Percentiles rank a stretch among this genome's conserved stretches.
These are phyloP conservation scores for Populus hybrid DNA, from an alignment of 441 rosid genomes.

Conservation along the genomic window DNA sequence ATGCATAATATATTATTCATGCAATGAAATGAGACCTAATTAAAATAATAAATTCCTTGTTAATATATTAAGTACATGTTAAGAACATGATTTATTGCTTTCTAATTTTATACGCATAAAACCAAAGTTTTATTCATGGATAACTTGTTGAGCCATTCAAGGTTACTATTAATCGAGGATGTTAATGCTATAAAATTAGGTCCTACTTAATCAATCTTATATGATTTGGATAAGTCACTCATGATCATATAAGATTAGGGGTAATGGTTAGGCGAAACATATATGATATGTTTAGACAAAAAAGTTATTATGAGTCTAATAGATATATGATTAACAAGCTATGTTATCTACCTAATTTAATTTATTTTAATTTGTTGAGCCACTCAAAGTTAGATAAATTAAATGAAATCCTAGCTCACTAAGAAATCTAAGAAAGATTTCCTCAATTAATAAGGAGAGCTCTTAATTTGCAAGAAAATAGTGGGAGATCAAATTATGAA, in stretches of 20 bases:
- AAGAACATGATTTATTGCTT: too few relatives aligned
- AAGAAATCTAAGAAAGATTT: not conserved
- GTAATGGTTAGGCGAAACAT: too few relatives aligned
- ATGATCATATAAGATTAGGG: too few relatives aligned
- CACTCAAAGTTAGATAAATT: not conserved
- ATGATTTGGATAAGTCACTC: not conserved
- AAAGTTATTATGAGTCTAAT: too few relatives aligned
- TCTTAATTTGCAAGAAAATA: not conserved
- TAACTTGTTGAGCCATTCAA: too few relatives aligned
- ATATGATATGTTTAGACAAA: too few relatives aligned
- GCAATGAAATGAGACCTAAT: too few relatives aligned
- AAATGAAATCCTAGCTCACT: not conserved
- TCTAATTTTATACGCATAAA: too few relatives aligned
- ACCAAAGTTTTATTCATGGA: too few relatives aligned
- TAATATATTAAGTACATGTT: too few relatives aligned
- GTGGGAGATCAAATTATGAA: not conserved
- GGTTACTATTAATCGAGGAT: not conserved
- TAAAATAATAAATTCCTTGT: too few relatives aligned
- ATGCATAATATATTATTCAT: too few relatives aligned
- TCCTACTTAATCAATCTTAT: not conserved
- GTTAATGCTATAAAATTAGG: not conserved
- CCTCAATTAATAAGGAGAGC: not conserved
- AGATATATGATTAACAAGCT: not conserved
- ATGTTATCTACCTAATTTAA: not conserved
- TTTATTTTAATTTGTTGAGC: not conserved